Base-by-base conservation (phyloP, 768 basidiomycete species). In the Phaeotremella skinneri region DNA sequence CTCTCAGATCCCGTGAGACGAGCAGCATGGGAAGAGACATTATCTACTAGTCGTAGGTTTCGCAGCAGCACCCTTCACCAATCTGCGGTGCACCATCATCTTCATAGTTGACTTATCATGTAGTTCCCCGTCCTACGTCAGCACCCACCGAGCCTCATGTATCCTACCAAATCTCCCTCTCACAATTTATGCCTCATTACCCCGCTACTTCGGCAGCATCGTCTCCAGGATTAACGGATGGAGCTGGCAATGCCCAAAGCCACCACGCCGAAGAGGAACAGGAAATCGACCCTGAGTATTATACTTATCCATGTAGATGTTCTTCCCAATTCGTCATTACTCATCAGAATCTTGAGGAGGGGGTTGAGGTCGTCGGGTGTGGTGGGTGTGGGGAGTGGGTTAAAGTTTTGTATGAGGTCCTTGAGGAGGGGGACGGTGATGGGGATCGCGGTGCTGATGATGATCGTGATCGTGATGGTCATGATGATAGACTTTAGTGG, bases 301-400 rank as follows among this genome's bases (percentile, higher is more conserved):
- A 76, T 58, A 75, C 77, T 2, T 69, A 76, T 56, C 72, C 76
- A 3, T 80, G 79, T 53, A 58, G 79, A 3, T 80, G 79, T 56
- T 76, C 75, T 1, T 55, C 50, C 14, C 21, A 58, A 27, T 78
- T 74, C 61, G 42, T 55, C 7, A 73, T 80, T 56, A 72, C 74
- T 4, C 43, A 55, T 4, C 66, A 66, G 5, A 64, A 80, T 31
- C 61, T 80, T 1, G 79, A 80, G 59, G 61, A 73, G 4, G 77
- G 74, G 0, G 71, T 79, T 3, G 74, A 79, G 17, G 69, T 79
- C 14, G 53, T 80, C 4, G 73, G 72, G 0, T 80, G 79, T 63
- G 73, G 72, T 21, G 78, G 78, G 0, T 80, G 79, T 55, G 77
- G 76, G 11, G 78, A 80, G 52, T 72, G 77, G 63, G 62, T 78